Conservation (phyloP, 495 filamentous ascomycete species). For the Usnea hakonensis region DNA sequence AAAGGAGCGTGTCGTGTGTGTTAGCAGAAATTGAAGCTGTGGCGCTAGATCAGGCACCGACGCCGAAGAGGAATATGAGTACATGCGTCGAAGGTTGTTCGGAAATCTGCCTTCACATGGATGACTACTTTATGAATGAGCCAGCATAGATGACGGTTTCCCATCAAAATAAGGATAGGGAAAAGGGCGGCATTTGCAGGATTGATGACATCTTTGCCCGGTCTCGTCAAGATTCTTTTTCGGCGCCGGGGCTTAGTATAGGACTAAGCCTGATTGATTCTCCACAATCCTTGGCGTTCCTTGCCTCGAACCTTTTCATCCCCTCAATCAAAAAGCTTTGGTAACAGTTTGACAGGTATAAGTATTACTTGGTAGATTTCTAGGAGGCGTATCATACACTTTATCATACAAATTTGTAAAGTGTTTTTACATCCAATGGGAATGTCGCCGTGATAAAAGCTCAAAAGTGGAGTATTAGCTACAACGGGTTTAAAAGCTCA, state of each 20-base stretch:
- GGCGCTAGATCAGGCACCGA: conserved; percentile 19
- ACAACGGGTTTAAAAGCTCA: neutral
- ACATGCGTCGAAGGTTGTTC: conserved; percentile 1
- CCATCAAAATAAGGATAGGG: neutral
- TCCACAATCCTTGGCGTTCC: conserved; percentile 1
- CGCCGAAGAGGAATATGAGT: conserved; percentile 3
- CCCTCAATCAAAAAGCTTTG: no score
- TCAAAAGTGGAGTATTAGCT: conserved; percentile 21
- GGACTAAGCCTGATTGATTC: conserved; percentile 10
- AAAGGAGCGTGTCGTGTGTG: conserved; percentile 2
- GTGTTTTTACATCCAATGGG: conserved; percentile 1
- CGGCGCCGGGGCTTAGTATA: neutral
- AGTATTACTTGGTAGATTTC: no score
- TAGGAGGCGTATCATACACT: neutral
- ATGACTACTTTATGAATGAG: conserved; percentile 9
- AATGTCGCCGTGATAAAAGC: neutral
- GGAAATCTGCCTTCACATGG: neutral
- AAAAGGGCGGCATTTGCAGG: conserved; percentile 1
- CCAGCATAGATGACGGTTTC: conserved; percentile 9
- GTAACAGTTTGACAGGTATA: no score
- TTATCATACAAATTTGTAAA: conserved; percentile 9
- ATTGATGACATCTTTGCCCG: conserved; percentile 15
- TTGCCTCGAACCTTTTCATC: neutral
- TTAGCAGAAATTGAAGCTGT: conserved; percentile 1
- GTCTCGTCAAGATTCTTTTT: conserved; percentile 3